A percentile compares a stretch with the other conserved stretches of the same genome.
phyloP scores from a whole-genome alignment of 108 stramenopile genomes.

The Nitzschia inconspicua region DNA sequence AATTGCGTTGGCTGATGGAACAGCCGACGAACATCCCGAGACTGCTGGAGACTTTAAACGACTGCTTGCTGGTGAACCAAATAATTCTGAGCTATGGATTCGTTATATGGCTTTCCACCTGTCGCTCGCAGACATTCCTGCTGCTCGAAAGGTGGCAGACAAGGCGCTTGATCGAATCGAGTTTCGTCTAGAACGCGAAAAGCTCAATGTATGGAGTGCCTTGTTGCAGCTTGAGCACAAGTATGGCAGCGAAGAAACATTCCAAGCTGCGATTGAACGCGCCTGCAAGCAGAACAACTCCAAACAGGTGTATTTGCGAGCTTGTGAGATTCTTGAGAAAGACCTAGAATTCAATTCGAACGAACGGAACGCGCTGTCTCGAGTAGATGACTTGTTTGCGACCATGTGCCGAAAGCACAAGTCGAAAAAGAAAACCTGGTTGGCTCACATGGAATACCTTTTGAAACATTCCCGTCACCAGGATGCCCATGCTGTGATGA shows the following conservation, averaged over 20 bases:
- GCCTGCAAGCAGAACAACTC: slow-evolving; percentile 91
- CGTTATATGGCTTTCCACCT: slow-evolving; percentile 97
- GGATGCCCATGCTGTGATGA: slow-evolving; percentile 79
- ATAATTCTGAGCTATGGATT: slow-evolving; percentile 91
- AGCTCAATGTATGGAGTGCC: slow-evolving; percentile 95
- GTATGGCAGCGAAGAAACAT: slow-evolving; percentile 72
- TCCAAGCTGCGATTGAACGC: slow-evolving; percentile 69
- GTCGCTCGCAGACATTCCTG: slow-evolving; percentile 87
- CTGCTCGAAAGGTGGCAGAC: slow-evolving; percentile 86
- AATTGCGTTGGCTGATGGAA: slow-evolving; percentile 82
- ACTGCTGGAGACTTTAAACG: slow-evolving; percentile 95
- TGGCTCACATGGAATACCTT: slow-evolving; percentile 77
- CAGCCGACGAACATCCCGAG: slow-evolving; percentile 86
- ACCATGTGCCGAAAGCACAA: slow-evolving; percentile 89
- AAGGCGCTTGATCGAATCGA: slow-evolving; percentile 89
- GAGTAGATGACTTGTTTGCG: slow-evolving; percentile 68
- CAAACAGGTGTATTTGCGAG: slow-evolving; percentile 85
- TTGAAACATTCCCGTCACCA: slow-evolving; percentile 69
- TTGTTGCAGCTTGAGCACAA: slow-evolving; percentile 91
- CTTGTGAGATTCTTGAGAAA: slow-evolving; percentile 85
- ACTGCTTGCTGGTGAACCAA: slow-evolving; percentile 86
- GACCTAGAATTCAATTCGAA: slow-evolving; percentile 44
- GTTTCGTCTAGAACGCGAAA: slow-evolving; percentile 86
- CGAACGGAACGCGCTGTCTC: slow-evolving; percentile 27
- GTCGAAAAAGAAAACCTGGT: slow-evolving; percentile 91